Base-by-base conservation (phyloP, 192 early-diverging fungal genomes). In the Coemansia sp. region DNA sequence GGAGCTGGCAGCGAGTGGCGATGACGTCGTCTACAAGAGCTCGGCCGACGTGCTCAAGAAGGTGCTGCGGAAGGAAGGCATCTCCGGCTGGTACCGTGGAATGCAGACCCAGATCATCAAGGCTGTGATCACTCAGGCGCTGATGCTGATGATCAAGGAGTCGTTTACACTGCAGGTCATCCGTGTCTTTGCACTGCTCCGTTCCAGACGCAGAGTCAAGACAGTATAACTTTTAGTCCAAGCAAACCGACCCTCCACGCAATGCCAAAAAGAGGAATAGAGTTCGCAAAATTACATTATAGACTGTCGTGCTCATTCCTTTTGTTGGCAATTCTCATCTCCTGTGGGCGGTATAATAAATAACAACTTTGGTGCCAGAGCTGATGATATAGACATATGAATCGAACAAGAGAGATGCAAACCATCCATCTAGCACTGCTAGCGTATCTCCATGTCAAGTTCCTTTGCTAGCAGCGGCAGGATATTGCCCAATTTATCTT, bases 81-180 rank as follows among this genome's bases (percentile, higher is more conserved):
- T 97, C 57, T 69, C 79, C 55, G 98, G 98, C 7, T 97, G 92
- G 94, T 99, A 82, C 68, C 55, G 94, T 90, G 98, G 98, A 40
- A 96, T 99, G 93, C 88, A 91, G 81, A 88, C 95, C 10, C 98
- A 99, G 85, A 96, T 99, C 66, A 85, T 90, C 71, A 99, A 99
- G 86, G 98, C 95, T n/a, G 98, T 99, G n/a, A 84, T 99, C 61
- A 94, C 94, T 8, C 98, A 99, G 75, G 96, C 98, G n/a, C 86
- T 99, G 65, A 81, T 99, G 58, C 96, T 99, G 74, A 92, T 95
- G 81, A 89, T 92, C 81, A 98, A 96, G 77, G 98, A 99, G 74
- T 89, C 95, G 73, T 87, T 97, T 63, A 89, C 88, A 17, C 37
- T 71, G 53, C 81, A 79, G 73, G 70, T 75, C 17, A 46, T 67